Conservation (phyloP, 2,329 filamentous ascomycete genomes). For the Lachnum nothofagi region DNA sequence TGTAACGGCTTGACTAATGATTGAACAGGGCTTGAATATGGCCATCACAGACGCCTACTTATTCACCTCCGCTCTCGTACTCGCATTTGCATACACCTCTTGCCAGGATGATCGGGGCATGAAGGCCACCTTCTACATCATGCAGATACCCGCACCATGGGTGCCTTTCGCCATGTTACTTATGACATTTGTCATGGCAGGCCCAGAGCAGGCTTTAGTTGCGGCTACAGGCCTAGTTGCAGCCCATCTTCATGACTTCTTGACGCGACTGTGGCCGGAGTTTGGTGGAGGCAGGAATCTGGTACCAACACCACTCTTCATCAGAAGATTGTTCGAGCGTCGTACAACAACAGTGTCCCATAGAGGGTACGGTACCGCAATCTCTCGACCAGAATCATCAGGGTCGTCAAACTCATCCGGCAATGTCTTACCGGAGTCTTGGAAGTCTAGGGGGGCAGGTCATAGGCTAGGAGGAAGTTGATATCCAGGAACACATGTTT, state of each 20-base stretch:
- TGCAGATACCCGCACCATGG: slow-evolving; percentile 76
- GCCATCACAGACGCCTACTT: slow-evolving; percentile 45
- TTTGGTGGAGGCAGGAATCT: slow-evolving; percentile 79
- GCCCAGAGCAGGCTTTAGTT: slow-evolving; percentile 51
- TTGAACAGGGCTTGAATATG: slow-evolving; percentile 45
- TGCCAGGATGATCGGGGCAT: slow-evolving; percentile 77
- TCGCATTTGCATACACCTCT: slow-evolving; percentile 79
- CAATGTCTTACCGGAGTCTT: slow-evolving; percentile 56
- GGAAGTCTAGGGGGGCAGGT: slow-evolving; percentile 58
- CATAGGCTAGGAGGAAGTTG: slow-evolving; percentile 52
- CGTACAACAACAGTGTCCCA: slow-evolving; percentile 39
- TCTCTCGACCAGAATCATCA: slow-evolving; percentile 38
- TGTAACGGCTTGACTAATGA: slow-evolving; percentile 17
- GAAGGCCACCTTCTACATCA: slow-evolving; percentile 72
- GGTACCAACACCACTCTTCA: slow-evolving; percentile 66
- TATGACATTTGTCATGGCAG: slow-evolving; percentile 65
- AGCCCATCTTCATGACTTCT: slow-evolving; percentile 85
- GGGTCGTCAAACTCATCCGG: slow-evolving; percentile 39
- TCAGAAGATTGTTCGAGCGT: slow-evolving; percentile 61
- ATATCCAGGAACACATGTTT: neutral
- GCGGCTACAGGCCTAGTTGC: slow-evolving; percentile 77
- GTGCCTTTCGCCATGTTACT: slow-evolving; percentile 76
- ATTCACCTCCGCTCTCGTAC: slow-evolving; percentile 61
- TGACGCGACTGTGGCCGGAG: slow-evolving; percentile 80
- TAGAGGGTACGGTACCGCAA: slow-evolving; percentile 59